These are phyloP conservation scores for Populus euphratica DNA, from an alignment of 345 rosid species.

Conservation along the genomic window DNA sequence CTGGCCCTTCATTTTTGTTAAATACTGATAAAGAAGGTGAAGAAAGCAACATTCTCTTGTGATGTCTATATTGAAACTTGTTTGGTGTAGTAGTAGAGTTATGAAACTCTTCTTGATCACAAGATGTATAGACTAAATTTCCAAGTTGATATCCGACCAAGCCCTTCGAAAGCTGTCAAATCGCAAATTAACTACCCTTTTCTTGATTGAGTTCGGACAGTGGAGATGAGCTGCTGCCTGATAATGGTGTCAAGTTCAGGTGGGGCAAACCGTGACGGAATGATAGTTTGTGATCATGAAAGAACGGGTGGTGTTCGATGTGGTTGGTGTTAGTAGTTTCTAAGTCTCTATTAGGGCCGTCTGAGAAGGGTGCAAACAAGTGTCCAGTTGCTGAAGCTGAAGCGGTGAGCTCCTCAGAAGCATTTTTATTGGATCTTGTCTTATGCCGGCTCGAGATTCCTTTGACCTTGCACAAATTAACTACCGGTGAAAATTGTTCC, in stretches of 20 bases:
- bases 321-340: neutral
- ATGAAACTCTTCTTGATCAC: slow-evolving; percentile 20
- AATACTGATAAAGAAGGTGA: slow-evolving; percentile 57
- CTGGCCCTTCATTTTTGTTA: slow-evolving; percentile 28
- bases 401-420: slow-evolving; percentile 19
- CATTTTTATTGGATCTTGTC: slow-evolving; percentile 15
- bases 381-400: slow-evolving; percentile 19
- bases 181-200: neutral
- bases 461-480: neutral
- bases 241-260: slow-evolving; percentile 9
- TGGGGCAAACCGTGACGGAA: neutral
- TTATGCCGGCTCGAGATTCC: neutral
- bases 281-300: neutral
- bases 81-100: slow-evolving; percentile 10
- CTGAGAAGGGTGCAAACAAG: slow-evolving; percentile 14
- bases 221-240: slow-evolving; percentile 19
- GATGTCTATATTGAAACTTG: slow-evolving; percentile 4
- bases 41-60: slow-evolving; percentile 43
- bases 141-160: slow-evolving; percentile 31
- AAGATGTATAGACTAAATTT: slow-evolving; percentile 14
- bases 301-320: neutral
- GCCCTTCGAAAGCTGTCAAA: slow-evolving; percentile 24
- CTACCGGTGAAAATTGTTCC: neutral
- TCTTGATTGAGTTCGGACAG: slow-evolving; percentile 14
- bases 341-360: slow-evolving; percentile 17